Base-by-base conservation (phyloP, 2,329 filamentous ascomycete species). In the Cordyceps tenuipes region DNA sequence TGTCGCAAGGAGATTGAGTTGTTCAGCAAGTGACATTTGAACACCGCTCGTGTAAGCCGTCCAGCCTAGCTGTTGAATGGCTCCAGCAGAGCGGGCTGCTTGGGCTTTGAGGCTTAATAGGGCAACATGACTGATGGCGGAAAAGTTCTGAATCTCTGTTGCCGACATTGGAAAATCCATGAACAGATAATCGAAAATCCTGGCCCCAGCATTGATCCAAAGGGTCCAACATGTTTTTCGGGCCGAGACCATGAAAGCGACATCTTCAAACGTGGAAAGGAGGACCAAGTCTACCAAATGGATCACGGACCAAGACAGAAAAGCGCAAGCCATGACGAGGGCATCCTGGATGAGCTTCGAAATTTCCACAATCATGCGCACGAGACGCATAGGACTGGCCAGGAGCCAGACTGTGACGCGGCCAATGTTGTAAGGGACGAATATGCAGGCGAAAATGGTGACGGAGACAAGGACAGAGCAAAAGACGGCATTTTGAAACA, bases 401-500 rank as follows among this genome's bases (percentile, higher is more conserved):
- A 93, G 71, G 54, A 92, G 78, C 70, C 93, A 86, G 48, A 97
- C 79, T 5, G 90, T 85, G 29, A 96, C 78, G 64, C 96, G 92
- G 15, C 94, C 94, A 69, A 91, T 86, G 59, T 97, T 88, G 74
- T 97, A 99, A 0, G 94, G 94, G 56, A 96, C 76, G 76, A 94
- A 96, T 49, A 97, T 85, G 56, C 91, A 93, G 61, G 89, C 77
- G 57, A 91, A 87, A 47, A 99, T 85, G 15, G 92, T 96, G 56
- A 93, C 83, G 1, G 90, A 89, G 15, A 99, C 91, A 31, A 99
- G 80, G 50, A 97, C 87, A 8, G 89, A 88, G 70, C 93, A 96
- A 73, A 99, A 99, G 17, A 97, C 86, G 59, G 90, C 91, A 66
- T 99, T 99, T 69, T 99, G 94, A 65, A 97, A 85, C 6, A 99